These are phyloP conservation scores for Acrodontium crateriforme DNA, from an alignment of 2,329 filamentous ascomycete species.

Conservation along the genomic window DNA sequence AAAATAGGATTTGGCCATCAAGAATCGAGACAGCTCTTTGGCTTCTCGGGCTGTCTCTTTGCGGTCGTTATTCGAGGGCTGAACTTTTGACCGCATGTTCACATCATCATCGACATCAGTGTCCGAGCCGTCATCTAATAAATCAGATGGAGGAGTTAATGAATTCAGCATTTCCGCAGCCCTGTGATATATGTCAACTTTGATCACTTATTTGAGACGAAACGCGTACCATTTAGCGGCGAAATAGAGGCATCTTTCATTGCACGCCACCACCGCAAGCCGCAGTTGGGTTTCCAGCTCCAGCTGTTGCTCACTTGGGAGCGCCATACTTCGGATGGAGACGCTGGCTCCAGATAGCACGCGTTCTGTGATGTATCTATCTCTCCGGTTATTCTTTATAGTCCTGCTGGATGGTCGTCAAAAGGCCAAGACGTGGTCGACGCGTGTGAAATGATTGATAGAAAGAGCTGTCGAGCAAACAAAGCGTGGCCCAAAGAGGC, in stretches of 20 bases:
- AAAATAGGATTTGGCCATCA: conserved; percentile 86
- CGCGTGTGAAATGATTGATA: too few species aligned
- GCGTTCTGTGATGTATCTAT: too few species aligned
- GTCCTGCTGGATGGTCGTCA: too few species aligned
- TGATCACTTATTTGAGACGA: conserved; percentile 5
- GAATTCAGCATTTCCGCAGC: conserved; percentile 86
- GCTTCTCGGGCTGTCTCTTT: conserved; percentile 64
- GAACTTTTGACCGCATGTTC: conserved; percentile 19
- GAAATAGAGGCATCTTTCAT: conserved; percentile 87
- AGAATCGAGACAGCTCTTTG: conserved; percentile 66
- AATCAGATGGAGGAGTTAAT: conserved; percentile 43
- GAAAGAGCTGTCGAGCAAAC: too few species aligned
- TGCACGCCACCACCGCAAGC: conserved; percentile 78
- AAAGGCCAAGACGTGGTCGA: too few species aligned
- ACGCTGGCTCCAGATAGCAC: too few species aligned
- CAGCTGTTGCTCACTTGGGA: conserved; percentile 29
- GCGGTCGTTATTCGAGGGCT: conserved; percentile 48
- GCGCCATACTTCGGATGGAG: conserved; percentile 12
- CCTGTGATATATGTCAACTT: conserved; percentile 40
- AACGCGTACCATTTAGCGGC: conserved; percentile 78
- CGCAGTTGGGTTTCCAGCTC: conserved; percentile 65
- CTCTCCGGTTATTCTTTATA: too few species aligned
- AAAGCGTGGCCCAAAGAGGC: too few species aligned
- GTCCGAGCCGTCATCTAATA: conserved; percentile 35
- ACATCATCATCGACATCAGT: conserved; percentile 28